Evolutionary conservation across 1,284 basidiomycete genomes (phyloP).

Genomic region (Vanrija sp.): DNA sequence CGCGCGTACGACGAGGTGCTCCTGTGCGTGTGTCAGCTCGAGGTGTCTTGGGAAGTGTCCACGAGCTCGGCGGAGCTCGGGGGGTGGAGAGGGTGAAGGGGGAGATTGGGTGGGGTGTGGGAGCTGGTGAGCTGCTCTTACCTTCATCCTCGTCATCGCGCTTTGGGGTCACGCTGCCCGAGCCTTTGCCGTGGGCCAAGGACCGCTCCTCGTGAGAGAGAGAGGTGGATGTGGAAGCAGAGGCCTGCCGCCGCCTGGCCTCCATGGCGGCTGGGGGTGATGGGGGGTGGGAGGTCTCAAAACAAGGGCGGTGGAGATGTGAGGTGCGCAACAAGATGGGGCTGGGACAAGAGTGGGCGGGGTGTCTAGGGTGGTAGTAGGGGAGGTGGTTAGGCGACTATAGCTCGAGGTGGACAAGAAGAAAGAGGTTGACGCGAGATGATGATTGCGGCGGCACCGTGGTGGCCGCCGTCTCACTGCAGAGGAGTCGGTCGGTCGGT

Average conservation of each 20-base stretch:
- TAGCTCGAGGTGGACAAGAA: neutral
- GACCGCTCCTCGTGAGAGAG: conserved; percentile 16
- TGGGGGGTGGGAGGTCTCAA: neutral
- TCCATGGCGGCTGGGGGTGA: conserved; percentile 16
- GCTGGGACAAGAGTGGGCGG: neutral
- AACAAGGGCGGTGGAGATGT: neutral
- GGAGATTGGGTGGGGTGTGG: neutral
- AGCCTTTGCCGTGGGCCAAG: conserved; percentile 6
- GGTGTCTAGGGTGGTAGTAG: neutral
- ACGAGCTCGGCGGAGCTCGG: neutral
- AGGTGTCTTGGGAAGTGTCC: neutral
- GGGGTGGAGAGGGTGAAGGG: neutral
- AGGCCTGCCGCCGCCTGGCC: conserved; percentile 20
- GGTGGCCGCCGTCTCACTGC: no score
- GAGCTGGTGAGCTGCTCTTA: conserved; percentile 1
- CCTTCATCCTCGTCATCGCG: conserved; percentile 22
- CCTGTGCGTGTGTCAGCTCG: conserved; percentile 14
- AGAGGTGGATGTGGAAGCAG: conserved; percentile 18
- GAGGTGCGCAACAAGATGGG: no score
- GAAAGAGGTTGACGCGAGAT: neutral
- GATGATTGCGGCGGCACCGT: no score
- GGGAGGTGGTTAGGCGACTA: neutral
- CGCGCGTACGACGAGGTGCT: conserved; percentile 34
- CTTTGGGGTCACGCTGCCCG: conserved; percentile 20
- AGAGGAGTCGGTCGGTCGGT: no score